phyloP scores from a whole-genome alignment of 2,329 filamentous ascomycete genomes.

The Phialocephala subalpina region DNA sequence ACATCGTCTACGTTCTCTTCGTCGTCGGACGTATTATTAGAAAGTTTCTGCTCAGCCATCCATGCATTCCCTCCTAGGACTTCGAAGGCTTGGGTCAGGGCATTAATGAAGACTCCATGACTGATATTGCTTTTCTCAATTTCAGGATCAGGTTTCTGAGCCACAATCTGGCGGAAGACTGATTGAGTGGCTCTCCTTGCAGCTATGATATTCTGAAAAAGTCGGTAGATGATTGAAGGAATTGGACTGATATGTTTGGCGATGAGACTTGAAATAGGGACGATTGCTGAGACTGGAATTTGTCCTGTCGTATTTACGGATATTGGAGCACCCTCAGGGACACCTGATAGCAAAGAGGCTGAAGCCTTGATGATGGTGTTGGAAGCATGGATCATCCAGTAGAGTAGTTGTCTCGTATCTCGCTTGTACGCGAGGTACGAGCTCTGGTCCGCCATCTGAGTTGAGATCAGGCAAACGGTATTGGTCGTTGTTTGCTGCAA shows the following conservation, averaged over 20 bases:
- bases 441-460: conserved; percentile 38
- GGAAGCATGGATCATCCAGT: conserved; percentile 50
- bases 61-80: conserved; percentile 26
- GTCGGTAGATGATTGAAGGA: conserved; percentile 25
- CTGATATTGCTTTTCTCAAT: conserved; percentile 29
- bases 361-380: conserved; percentile 47
- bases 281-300: conserved; percentile 36
- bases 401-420: conserved; percentile 48
- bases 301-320: conserved; percentile 43
- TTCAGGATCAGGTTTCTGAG: conserved; percentile 26
- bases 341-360: conserved; percentile 16
- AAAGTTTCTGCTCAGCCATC: conserved; percentile 39
- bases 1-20: conserved; percentile 46
- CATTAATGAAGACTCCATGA: conserved; percentile 31
- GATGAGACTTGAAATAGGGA: conserved; percentile 41
- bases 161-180: conserved; percentile 22
- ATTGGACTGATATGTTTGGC: conserved; percentile 40
- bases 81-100: conserved; percentile 27
- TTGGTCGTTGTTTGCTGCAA: background rate
- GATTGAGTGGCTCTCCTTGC: conserved; percentile 22
- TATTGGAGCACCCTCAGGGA: conserved; percentile 16
- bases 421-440: conserved; percentile 50
- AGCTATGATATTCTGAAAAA: conserved; percentile 27
- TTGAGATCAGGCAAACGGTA: background rate
- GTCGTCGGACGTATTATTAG: conserved; percentile 47